Conservation (phyloP, 495 filamentous ascomycete species). For the Annulohypoxylon moriforme region DNA sequence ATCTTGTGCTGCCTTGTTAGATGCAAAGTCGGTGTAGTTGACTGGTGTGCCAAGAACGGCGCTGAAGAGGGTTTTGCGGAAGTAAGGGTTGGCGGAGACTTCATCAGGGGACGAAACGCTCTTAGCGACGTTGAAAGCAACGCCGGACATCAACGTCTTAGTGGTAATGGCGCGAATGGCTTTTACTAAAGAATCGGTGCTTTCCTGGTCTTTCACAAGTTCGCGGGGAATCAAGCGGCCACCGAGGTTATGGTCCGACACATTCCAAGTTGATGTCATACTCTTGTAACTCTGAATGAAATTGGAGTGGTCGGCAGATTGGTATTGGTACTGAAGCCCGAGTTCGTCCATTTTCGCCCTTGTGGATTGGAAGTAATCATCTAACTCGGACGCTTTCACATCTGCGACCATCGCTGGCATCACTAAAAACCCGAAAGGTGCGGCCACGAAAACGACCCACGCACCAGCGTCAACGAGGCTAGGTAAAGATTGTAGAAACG, state of each 20-base stretch:
- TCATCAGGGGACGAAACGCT: slow-evolving; percentile 19
- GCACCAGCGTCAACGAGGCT: slow-evolving; percentile 19
- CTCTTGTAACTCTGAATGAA: slow-evolving; percentile 20
- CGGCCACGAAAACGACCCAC: slow-evolving; percentile 22
- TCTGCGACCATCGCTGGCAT: slow-evolving; percentile 24
- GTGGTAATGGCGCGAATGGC: slow-evolving; percentile 25
- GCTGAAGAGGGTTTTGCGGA: slow-evolving; percentile 27
- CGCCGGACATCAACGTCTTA: slow-evolving; percentile 17
- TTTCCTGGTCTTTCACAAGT: slow-evolving; percentile 15
- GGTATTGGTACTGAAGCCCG: slow-evolving; percentile 19
- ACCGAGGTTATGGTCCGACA: slow-evolving; percentile 28
- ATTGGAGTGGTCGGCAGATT: slow-evolving; percentile 11
- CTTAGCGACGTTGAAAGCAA: slow-evolving; percentile 18
- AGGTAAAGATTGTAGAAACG: slow-evolving; percentile 17
- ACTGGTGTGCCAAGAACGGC: slow-evolving; percentile 16
- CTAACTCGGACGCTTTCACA: slow-evolving; percentile 11
- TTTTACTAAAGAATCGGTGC: slow-evolving; percentile 18
- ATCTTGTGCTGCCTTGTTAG: slow-evolving; percentile 18
- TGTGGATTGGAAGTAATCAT: slow-evolving; percentile 9
- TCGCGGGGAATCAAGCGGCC: slow-evolving; percentile 31
- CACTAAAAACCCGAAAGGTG: slow-evolving; percentile 21
- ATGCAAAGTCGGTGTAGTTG: slow-evolving; percentile 26
- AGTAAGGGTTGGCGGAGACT: slow-evolving; percentile 27
- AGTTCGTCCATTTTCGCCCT: slow-evolving; percentile 22
- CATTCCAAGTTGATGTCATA: slow-evolving; percentile 24